phyloP scores from a whole-genome alignment of 2,329 filamentous ascomycete species.

The Bipolaris cookei region DNA sequence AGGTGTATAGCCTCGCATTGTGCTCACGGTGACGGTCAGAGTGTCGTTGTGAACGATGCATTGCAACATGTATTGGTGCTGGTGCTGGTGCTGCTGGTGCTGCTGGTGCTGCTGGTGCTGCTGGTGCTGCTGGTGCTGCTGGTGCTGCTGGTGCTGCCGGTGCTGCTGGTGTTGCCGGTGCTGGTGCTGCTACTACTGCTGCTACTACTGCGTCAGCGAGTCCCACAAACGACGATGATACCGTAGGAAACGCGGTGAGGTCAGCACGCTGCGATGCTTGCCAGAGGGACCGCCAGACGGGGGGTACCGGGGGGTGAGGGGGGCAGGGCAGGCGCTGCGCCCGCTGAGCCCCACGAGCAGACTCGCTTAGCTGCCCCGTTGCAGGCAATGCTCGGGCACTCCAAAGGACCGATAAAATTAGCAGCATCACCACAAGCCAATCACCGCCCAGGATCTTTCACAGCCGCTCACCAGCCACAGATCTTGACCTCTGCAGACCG shows the following conservation, averaged over 20 bases:
- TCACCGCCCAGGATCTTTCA: slow-evolving; percentile 17
- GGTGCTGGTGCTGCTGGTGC: neutral
- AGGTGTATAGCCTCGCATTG: slow-evolving; percentile 7
- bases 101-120: neutral
- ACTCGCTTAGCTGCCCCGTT: slow-evolving; percentile 26
- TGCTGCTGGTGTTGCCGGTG: too few species aligned
- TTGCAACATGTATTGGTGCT: slow-evolving; percentile 1
- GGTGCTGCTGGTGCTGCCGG: neutral
- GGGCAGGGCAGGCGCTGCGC: slow-evolving; percentile 20
- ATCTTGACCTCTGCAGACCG: slow-evolving; percentile 15
- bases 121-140: neutral
- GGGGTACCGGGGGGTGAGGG: neutral
- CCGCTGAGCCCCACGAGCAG: slow-evolving; percentile 18
- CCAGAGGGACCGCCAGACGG: neutral
- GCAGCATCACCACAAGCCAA: slow-evolving; percentile 20
- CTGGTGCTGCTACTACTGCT: too few species aligned
- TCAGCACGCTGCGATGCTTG: slow-evolving; percentile 31
- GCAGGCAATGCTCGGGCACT: slow-evolving; percentile 35
- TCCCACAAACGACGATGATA: slow-evolving; percentile 16
- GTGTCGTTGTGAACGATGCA: slow-evolving; percentile 23
- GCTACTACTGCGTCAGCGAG: slow-evolving; percentile 4
- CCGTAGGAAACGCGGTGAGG: slow-evolving; percentile 35
- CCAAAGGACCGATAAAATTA: slow-evolving; percentile 24
- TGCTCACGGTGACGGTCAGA: slow-evolving; percentile 27
- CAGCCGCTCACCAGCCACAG: slow-evolving; percentile 40